Conservation (phyloP, 164 flowering plant genomes). For the Dillenia turbinata region DNA sequence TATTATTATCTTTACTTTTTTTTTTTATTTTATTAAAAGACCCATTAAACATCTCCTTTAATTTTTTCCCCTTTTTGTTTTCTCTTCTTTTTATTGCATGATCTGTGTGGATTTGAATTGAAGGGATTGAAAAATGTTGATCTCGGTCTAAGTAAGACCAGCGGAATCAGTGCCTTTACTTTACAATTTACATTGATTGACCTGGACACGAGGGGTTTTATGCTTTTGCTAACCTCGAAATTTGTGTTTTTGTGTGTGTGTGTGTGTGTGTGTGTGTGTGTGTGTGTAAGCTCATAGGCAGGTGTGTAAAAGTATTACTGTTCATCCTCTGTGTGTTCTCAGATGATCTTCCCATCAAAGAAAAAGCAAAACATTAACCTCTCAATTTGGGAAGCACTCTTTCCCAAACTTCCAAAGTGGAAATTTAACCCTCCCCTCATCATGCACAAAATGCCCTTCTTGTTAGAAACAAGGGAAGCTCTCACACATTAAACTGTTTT, state of each 20-base stretch:
- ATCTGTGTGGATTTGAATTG: conserved; percentile 25
- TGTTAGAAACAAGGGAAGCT: no score
- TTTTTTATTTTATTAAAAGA: neutral
- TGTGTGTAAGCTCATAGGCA: conserved; percentile 16
- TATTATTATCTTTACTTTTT: conserved; percentile 4
- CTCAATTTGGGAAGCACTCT: conserved; percentile 5
- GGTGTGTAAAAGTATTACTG: conserved; percentile 17
- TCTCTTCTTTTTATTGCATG: conserved; percentile 1
- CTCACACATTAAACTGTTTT: no score
- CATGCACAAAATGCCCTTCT: no score
- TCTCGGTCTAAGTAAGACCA: conserved; percentile 20
- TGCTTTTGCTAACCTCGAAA: conserved; percentile 49
- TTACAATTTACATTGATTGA: conserved; percentile 62
- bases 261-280: neutral
- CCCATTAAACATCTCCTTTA: no score
- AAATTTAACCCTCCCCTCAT: no score
- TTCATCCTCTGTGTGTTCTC: conserved; percentile 13
- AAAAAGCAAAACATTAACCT: neutral
- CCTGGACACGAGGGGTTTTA: conserved; percentile 69
- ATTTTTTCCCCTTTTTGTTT: neutral
- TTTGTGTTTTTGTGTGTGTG: conserved; percentile 24
- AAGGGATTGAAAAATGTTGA: neutral
- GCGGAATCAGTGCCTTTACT: conserved; percentile 25
- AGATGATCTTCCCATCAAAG: conserved; percentile 12
- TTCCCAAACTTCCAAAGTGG: no score